phyloP scores from a whole-genome alignment of 2,329 filamentous ascomycete genomes.

The Fusarium succisae region DNA sequence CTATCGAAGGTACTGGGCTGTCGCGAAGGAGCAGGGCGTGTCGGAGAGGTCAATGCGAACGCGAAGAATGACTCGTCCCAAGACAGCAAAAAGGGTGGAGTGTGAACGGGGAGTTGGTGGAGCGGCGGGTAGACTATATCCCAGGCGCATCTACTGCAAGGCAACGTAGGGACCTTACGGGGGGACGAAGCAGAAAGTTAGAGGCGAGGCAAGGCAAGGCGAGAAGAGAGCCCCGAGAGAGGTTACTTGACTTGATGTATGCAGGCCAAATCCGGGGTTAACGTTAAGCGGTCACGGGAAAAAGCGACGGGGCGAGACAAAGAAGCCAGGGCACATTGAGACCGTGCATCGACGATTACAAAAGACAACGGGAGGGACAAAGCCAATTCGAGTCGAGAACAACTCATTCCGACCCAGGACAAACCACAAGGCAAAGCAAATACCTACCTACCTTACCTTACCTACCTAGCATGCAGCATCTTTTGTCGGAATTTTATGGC shows the following conservation, averaged over 20 bases:
- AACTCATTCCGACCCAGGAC: conserved; percentile 29
- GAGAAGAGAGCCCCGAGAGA: conserved; percentile 7
- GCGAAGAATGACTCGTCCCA: conserved; percentile 37
- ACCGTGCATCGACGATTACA: conserved; percentile 36
- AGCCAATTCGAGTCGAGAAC: conserved; percentile 37
- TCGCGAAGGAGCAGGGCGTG: conserved; percentile 23
- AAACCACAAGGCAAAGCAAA: conserved; percentile 15
- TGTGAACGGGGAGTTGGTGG: conserved; percentile 40
- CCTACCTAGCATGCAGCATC: conserved; percentile 18
- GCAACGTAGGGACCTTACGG: conserved; percentile 9
- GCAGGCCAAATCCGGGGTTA: conserved; percentile 26
- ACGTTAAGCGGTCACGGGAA: conserved; percentile 23
- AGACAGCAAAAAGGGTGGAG: conserved; percentile 40
- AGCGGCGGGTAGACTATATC: conserved; percentile 35
- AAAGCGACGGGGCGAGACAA: conserved; percentile 13
- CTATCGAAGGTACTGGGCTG: conserved; percentile 11
- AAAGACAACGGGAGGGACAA: conserved; percentile 33
- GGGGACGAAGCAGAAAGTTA: conserved; percentile 24
- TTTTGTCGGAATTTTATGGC: conserved; percentile 34
- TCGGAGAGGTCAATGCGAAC: conserved; percentile 28
- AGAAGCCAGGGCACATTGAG: conserved; percentile 25
- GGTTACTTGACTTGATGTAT: conserved; percentile 19
- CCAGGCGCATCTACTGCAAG: conserved; percentile 31
- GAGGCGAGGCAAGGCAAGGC: conserved; percentile 13
- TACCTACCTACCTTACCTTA: no score